phyloP scores from a whole-genome alignment of 2,329 filamentous ascomycete species.

The Colletotrichum liriopes region DNA sequence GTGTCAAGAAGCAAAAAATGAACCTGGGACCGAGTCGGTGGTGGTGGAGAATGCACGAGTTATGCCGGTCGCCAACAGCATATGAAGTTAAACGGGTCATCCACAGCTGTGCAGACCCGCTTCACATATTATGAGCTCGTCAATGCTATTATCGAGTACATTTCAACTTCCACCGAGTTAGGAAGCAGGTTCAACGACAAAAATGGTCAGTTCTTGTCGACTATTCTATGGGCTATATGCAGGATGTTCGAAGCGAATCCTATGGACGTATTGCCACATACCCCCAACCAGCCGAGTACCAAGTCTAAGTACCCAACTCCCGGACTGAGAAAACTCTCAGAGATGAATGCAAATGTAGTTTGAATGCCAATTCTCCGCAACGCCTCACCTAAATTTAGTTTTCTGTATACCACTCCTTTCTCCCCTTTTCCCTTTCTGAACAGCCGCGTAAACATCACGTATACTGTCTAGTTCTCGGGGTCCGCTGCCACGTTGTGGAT shows the following conservation, averaged over 20 bases:
- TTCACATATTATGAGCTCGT: not conserved
- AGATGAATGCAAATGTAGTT: conserved; percentile 10
- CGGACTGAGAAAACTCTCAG: not conserved
- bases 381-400: conserved; percentile 26
- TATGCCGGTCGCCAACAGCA: not conserved
- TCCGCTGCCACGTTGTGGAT: conserved; percentile 34
- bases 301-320: conserved; percentile 9
- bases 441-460: conserved; percentile 13
- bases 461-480: conserved; percentile 20
- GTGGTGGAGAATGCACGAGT: not conserved
- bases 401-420: conserved; percentile 5
- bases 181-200: not conserved
- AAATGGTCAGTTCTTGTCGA: conserved; percentile 16
- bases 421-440: not conserved
- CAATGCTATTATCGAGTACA: conserved; percentile 20
- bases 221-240: conserved; percentile 7
- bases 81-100: conserved; percentile 23
- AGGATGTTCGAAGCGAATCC: conserved; percentile 6
- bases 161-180: not conserved
- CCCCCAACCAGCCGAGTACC: not conserved
- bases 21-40: not conserved
- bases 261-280: not conserved
- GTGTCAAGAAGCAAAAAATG: not conserved
- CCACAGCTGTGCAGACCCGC: conserved; percentile 17
- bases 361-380: conserved; percentile 19